phyloP scores from a whole-genome alignment of 1,139 yeast genomes.

The Candida sp. region DNA sequence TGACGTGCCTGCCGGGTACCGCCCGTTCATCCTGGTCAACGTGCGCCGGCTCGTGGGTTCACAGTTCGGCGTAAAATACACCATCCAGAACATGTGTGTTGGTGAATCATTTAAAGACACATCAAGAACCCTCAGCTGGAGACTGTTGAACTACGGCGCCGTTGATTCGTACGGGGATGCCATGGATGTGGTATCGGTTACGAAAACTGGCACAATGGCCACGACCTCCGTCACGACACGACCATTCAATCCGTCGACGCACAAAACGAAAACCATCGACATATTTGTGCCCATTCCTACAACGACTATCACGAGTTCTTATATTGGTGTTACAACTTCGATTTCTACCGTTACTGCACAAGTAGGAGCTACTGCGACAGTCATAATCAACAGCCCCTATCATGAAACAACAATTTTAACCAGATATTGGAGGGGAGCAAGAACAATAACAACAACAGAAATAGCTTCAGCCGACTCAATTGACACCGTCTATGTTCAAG shows the following conservation, averaged over 20 bases:
- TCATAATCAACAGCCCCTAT: slow-evolving; percentile 20
- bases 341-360: slow-evolving; percentile 13
- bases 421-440: slow-evolving; percentile 13
- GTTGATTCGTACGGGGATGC: background rate
- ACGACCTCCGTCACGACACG: slow-evolving; percentile 22
- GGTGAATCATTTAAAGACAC: background rate
- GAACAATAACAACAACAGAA: slow-evolving; percentile 12
- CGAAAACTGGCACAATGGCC: background rate
- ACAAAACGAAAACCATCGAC: slow-evolving; percentile 22
- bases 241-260: slow-evolving; percentile 13
- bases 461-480: slow-evolving; percentile 17
- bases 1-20: slow-evolving; percentile 29
- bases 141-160: background rate
- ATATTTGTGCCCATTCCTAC: slow-evolving; percentile 19
- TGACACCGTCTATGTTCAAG: slow-evolving; percentile 19
- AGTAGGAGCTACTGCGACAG: slow-evolving; percentile 20
- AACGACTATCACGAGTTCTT: slow-evolving; percentile 16
- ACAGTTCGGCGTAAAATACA: background rate
- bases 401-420: slow-evolving; percentile 13
- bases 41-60: background rate
- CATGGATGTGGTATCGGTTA: background rate
- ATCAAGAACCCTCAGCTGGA: background rate
- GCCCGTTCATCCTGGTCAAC: slow-evolving; percentile 22
- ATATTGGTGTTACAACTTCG: background rate
- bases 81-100: background rate